phyloP scores from a whole-genome alignment of 805 yeast species.

The Phaffomyces thermotolerans region DNA sequence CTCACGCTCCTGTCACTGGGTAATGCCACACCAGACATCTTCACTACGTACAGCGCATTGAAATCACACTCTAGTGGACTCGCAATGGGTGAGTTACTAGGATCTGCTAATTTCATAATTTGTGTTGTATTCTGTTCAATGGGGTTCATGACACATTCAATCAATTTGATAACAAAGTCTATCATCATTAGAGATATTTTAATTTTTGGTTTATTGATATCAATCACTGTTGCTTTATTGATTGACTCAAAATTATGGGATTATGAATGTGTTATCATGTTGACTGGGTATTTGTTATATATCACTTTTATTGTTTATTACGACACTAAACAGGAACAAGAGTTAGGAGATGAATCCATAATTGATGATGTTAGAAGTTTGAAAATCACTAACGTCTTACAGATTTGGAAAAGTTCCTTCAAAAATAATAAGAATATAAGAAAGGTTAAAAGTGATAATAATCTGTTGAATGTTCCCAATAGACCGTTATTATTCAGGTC shows the following conservation, averaged over 20 bases:
- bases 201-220: constrained; percentile 46
- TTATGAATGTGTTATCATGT: constrained; percentile 51
- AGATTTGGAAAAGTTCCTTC: background rate
- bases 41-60: constrained; percentile 81
- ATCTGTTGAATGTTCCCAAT: background rate
- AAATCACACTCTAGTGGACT: constrained; percentile 59
- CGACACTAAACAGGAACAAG: background rate
- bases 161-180: constrained; percentile 18
- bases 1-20: constrained; percentile 85
- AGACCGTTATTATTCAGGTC: too few species aligned
- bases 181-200: constrained; percentile 57
- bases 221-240: constrained; percentile 44
- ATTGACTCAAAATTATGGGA: constrained; percentile 47
- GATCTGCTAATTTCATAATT: constrained; percentile 79
- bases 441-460: background rate
- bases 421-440: background rate
- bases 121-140: constrained; percentile 77
- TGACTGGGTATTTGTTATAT: constrained; percentile 49
- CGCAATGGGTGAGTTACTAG: constrained; percentile 87
- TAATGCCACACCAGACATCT: constrained; percentile 86
- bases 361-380: constrained; percentile 3
- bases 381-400: background rate
- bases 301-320: constrained; percentile 28
- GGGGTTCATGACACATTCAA: constrained; percentile 59
- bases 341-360: background rate